Evolutionary conservation across 345 rosid genomes (phyloP), one percentile per base, ranked within the genome.

Genomic region (Aquilaria yunnanensis): DNA sequence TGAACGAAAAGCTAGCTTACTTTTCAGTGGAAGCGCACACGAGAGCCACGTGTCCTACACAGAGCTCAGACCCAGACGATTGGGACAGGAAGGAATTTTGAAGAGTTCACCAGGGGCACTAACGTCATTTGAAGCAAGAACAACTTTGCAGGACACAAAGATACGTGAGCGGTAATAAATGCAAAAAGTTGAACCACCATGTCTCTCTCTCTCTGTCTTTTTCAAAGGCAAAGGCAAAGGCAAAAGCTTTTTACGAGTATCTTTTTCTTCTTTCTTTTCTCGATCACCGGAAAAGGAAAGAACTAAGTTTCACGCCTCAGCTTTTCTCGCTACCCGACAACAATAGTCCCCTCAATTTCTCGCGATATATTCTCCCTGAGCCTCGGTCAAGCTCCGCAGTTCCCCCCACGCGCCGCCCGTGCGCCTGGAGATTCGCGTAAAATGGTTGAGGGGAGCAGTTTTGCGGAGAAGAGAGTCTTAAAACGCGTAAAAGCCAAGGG

Each of bases 401-500:
- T n/a, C 5, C 29, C 7, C 29, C 29, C 30, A 16, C 11, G 23
- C 47, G 54, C 31, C 61, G 61, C 46, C 48, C 30, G 30, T 13
- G 64, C 43, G 8, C 3, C 7, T 37, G 43, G 43, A 37, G 43
- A 37, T 37, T 37, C 43, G 43, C 43, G 8, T 4, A 64, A 56
- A 64, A 54, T 72, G 66, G n/a, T n/a, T n/a, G 56, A 41, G 29
- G 53, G 70, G 57, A 12, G 71, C 46, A 51, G 80, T 2, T 5
- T 67, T 50, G 68, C 4, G 9, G 6, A 6, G 61, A 67, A 57
- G 47, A 81, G 47, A 59, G 74, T 82, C 78, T 77, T 78, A 54
- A 78, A 75, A 85, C 86, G 89, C 88, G 96, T 88, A 79, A 76
- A 83, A 67, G 83, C 67, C 67, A 72, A 81, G 87, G 68, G 74